Conservation (phyloP, 371 early-diverging fungal species). For the Massospora cicadina region DNA sequence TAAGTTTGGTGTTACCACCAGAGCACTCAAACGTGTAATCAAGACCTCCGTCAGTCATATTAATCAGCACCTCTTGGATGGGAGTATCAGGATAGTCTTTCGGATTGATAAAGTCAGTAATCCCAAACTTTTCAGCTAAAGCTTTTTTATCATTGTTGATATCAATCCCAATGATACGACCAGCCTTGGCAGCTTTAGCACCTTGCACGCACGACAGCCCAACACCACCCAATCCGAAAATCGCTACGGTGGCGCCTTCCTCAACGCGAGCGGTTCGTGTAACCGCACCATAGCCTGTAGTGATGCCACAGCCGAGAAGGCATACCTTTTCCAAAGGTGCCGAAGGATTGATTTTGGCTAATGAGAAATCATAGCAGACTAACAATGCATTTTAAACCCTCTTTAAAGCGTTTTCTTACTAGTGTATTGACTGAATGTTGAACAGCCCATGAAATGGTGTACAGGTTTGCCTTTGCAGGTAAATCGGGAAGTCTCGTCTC, state of each 20-base stretch:
- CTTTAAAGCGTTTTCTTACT: conserved; percentile 16
- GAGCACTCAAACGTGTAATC: conserved; percentile 94
- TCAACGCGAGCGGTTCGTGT: conserved; percentile 81
- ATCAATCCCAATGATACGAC: conserved; percentile 80
- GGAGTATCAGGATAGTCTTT: conserved; percentile 44
- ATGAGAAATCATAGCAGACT: conserved; percentile 76
- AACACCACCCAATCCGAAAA: conserved; percentile 92
- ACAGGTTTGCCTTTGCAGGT: conserved; percentile 73
- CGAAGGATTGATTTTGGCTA: conserved; percentile 64
- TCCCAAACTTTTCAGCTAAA: conserved; percentile 69
- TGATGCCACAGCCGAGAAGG: conserved; percentile 87
- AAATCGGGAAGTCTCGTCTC: conserved; percentile 84
- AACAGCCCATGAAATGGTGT: conserved; percentile 93
- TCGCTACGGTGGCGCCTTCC: conserved; percentile 55
- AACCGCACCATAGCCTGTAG: conserved; percentile 92
- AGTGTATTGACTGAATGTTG: conserved; percentile 90
- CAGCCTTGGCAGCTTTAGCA: conserved; percentile 49
- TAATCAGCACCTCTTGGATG: conserved; percentile 70
- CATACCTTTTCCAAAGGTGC: conserved; percentile 76
- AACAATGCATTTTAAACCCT: background rate
- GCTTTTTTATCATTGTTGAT: conserved; percentile 67
- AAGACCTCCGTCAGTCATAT: conserved; percentile 84
- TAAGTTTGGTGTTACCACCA: conserved; percentile 75
- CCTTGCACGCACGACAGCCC: conserved; percentile 86
- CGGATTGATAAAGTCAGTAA: conserved; percentile 85